phyloP scores from a whole-genome alignment of 1,284 basidiomycete species.

The Exobasidium rhododendri region DNA sequence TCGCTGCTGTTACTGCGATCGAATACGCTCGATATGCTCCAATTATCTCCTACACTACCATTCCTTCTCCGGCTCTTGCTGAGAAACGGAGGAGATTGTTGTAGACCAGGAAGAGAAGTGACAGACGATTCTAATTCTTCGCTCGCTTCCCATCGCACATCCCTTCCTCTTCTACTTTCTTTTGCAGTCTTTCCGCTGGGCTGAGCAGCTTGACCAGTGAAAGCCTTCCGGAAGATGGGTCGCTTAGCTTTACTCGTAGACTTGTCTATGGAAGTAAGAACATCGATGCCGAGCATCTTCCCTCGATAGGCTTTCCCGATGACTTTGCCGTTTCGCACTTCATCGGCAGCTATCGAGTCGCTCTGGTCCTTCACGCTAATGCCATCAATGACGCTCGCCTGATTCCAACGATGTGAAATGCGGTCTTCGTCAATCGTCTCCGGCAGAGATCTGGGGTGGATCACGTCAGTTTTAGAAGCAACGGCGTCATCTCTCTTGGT shows the following conservation, averaged over 20 bases:
- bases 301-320: slow-evolving; percentile 2
- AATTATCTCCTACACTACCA: neutral
- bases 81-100: neutral
- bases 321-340: neutral
- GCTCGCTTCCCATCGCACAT: neutral
- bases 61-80: neutral
- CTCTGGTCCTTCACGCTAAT: neutral
- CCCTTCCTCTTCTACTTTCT: neutral
- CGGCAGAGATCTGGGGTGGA: slow-evolving; percentile 33
- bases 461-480: neutral
- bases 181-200: neutral
- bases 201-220: neutral
- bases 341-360: neutral
- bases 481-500: slow-evolving; percentile 7
- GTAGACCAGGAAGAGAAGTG: neutral
- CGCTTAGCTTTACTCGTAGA: slow-evolving; percentile 20
- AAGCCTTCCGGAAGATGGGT: slow-evolving; percentile 19
- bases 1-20: neutral
- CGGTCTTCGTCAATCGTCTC: slow-evolving; percentile 15
- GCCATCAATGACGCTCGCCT: neutral
- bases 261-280: slow-evolving; percentile 34
- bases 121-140: neutral
- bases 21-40: neutral
- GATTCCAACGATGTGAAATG: neutral
- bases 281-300: slow-evolving; percentile 30